Base-by-base conservation (phyloP, 345 rosid genomes). In the Excoecaria agallocha region DNA sequence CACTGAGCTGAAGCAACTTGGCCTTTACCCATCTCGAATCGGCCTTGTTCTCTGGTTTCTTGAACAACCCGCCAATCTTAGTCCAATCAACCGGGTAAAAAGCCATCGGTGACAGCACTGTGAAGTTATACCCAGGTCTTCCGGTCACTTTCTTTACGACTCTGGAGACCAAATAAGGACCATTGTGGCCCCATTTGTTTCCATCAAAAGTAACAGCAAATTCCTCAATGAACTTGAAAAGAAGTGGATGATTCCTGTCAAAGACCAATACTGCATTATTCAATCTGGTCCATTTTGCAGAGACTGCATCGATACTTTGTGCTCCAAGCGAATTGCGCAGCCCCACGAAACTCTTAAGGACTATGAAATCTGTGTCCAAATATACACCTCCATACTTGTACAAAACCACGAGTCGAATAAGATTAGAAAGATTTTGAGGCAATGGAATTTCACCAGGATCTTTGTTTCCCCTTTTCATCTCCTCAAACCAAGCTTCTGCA, bases 181-280 rank as follows among this genome's bases (percentile, higher is more conserved):
- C 98, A 41, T 92, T 92, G 54, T 94, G 86, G 7, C 97, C 97
- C 94, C 98, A 94, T 80, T 76, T 92, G 61, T 81, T 88, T 10
- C 94, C 97, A 63, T 92, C 88, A 59, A 92, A 94, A 22, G 89
- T 90, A 9, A 78, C 57, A 25, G 92, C 91, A 72, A 90, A 90
- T 80, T 94, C 98, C 60, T 87, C 82, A 0, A 94, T 87, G 76
- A 94, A 94, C 54, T 78, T 78, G 63, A 81, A 71, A 3, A 94
- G 13, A 64, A 92, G 89, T 0, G 89, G 91, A 68, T 92, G 98
- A 3, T 81, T 84, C 82, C 70, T 76, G 8, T 94, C 96, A 15
- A 94, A 89, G 9, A 89, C 71, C 49, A 90, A 68, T 67, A 85
- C 97, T 2, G 98, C 98, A 39, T 89, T 92, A 75, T 92, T 94